These are phyloP conservation scores for Vanderwaltozyma polyspora DNA, from an alignment of 805 yeast genomes.

Conservation along the genomic window DNA sequence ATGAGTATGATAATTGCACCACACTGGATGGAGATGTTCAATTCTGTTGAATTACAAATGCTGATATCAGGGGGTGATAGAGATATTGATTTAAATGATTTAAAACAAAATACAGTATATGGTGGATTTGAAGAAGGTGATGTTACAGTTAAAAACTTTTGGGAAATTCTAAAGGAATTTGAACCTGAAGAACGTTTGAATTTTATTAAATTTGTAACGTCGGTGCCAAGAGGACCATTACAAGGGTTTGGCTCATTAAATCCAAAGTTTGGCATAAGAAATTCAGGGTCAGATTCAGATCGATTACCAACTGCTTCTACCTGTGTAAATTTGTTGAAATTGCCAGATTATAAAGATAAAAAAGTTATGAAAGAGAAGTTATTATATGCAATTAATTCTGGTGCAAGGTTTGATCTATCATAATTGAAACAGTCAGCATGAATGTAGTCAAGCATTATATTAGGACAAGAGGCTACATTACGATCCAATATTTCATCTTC, in stretches of 20 bases:
- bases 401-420: constrained; percentile 80
- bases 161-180: constrained; percentile 70
- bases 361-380: constrained; percentile 48
- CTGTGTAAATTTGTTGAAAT: constrained; percentile 74
- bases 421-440: constrained; percentile 15
- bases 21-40: constrained; percentile 76
- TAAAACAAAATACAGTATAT: constrained; percentile 48
- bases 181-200: constrained; percentile 47
- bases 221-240: constrained; percentile 85
- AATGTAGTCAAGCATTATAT: too few species aligned
- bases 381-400: constrained; percentile 66
- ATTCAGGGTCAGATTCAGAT: constrained; percentile 42
- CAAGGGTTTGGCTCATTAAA: constrained; percentile 65
- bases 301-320: constrained; percentile 88
- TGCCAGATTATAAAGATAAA: constrained; percentile 72
- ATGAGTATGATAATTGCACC: constrained; percentile 55
- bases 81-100: constrained; percentile 61
- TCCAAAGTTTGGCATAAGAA: constrained; percentile 74
- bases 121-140: constrained; percentile 52
- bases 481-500: too few species aligned
- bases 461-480: too few species aligned
- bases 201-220: constrained; percentile 79
- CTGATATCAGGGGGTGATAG: constrained; percentile 71
- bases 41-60: constrained; percentile 71
- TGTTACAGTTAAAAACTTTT: constrained; percentile 51